Evolutionary conservation across 2,329 filamentous ascomycete genomes (phyloP).

Genomic region (Aureobasidium musti): DNA sequence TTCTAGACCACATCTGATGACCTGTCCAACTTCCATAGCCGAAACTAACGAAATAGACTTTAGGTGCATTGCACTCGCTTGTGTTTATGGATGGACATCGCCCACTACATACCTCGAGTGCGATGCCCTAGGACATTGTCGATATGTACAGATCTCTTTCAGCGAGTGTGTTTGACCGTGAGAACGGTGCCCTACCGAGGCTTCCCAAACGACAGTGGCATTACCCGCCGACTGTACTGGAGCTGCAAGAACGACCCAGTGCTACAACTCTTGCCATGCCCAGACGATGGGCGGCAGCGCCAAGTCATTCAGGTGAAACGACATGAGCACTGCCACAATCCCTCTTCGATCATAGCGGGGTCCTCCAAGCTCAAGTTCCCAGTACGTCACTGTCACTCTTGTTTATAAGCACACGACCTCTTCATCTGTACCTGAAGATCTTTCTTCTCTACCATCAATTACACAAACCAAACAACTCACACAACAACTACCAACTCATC

Average conservation of each 20-base stretch:
- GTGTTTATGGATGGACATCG: background rate
- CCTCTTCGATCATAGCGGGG: slow-evolving; percentile 21
- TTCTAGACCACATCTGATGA: background rate
- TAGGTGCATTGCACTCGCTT: background rate
- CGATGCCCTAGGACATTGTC: too few relatives aligned
- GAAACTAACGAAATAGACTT: slow-evolving; percentile 1
- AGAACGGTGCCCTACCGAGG: too few relatives aligned
- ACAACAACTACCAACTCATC: background rate
- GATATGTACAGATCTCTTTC: too few relatives aligned
- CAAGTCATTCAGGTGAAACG: slow-evolving; percentile 19
- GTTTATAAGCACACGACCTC: slow-evolving; percentile 12
- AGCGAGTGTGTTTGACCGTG: too few relatives aligned
- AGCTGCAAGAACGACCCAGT: background rate
- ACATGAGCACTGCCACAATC: slow-evolving; percentile 14
- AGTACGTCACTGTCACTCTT: slow-evolving; percentile 11
- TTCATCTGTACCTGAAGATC: slow-evolving; percentile 17
- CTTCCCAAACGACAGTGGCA: background rate
- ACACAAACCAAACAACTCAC: background rate
- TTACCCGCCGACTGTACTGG: background rate
- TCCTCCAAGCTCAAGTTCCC: background rate
- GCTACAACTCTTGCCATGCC: background rate
- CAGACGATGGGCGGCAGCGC: background rate
- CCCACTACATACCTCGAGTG: background rate
- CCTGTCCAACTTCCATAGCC: background rate
- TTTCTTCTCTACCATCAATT: background rate